Evolutionary conservation across 2,329 filamentous ascomycete species (phyloP).

Genomic region (Penicillium sp.): DNA sequence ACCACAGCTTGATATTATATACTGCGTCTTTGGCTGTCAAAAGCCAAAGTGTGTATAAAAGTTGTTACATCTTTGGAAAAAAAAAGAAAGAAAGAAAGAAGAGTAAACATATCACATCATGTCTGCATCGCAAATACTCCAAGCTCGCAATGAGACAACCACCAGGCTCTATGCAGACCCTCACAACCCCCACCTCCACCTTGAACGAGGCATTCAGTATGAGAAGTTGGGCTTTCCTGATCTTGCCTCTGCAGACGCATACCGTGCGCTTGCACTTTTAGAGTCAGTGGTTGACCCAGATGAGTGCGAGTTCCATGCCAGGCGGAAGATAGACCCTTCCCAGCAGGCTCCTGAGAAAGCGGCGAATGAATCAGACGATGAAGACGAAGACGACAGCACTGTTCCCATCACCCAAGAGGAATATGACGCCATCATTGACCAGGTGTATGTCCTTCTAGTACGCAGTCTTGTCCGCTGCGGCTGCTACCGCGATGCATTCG

Average conservation of each 20-base stretch:
- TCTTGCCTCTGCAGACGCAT: conserved; percentile 83
- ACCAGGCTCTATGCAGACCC: conserved; percentile 38
- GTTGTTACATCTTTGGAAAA: not conserved
- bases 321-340: conserved; percentile 32
- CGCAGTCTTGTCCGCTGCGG: conserved; percentile 36
- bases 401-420: conserved; percentile 31
- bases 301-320: conserved; percentile 78
- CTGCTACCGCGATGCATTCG: conserved; percentile 43
- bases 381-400: conserved; percentile 43
- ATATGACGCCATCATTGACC: conserved; percentile 35
- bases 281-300: conserved; percentile 74
- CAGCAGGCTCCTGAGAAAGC: not conserved
- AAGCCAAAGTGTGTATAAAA: conserved; percentile 1
- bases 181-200: conserved; percentile 42
- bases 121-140: conserved; percentile 18
- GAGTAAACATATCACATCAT: conserved; percentile 9
- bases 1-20: not conserved
- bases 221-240: conserved; percentile 80
- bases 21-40: not conserved
- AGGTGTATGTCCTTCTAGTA: conserved; percentile 39
- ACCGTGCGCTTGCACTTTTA: conserved; percentile 79
- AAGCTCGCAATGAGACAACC: conserved; percentile 57
- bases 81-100: not conserved
- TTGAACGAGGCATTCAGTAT: conserved; percentile 65
- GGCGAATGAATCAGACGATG: conserved; percentile 26